phyloP scores from a whole-genome alignment of 345 rosid genomes.

The Moringa oleifera region DNA sequence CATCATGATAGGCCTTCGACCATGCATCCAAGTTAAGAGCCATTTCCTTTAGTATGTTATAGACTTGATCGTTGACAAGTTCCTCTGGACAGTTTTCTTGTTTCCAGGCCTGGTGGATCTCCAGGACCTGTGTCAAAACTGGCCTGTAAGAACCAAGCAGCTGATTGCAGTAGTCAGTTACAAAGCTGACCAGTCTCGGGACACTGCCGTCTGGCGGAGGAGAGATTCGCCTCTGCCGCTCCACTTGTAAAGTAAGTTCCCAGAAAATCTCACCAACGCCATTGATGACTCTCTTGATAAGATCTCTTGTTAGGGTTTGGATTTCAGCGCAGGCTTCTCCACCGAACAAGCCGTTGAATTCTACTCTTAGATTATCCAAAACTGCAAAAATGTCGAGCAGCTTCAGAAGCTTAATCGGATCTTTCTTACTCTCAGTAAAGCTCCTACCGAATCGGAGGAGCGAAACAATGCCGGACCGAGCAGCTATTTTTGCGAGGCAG shows the following conservation, averaged over 20 bases:
- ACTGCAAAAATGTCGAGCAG: slow-evolving; percentile 55
- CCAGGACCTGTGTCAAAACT: slow-evolving; percentile 44
- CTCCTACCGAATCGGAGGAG: slow-evolving; percentile 53
- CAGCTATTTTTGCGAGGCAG: slow-evolving; percentile 56
- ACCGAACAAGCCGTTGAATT: slow-evolving; percentile 61
- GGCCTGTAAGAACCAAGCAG: slow-evolving; percentile 53
- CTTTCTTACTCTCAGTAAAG: slow-evolving; percentile 50
- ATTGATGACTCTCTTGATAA: slow-evolving; percentile 47
- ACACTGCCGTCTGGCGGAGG: slow-evolving; percentile 56
- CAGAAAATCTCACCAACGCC: slow-evolving; percentile 64
- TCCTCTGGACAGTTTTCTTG: slow-evolving; percentile 44
- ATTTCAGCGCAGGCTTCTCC: slow-evolving; percentile 48
- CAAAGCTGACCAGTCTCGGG: slow-evolving; percentile 57
- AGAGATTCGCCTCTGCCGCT: slow-evolving; percentile 45
- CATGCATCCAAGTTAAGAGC: slow-evolving; percentile 64
- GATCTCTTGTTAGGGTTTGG: slow-evolving; percentile 49
- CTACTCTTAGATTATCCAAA: slow-evolving; percentile 48
- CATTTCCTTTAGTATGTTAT: slow-evolving; percentile 46
- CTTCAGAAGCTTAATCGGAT: slow-evolving; percentile 59
- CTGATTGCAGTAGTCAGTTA: slow-evolving; percentile 64
- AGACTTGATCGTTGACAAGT: slow-evolving; percentile 41
- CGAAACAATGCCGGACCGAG: slow-evolving; percentile 37
- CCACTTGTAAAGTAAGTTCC: slow-evolving; percentile 64
- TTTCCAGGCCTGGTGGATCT: slow-evolving; percentile 64
- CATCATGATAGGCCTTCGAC: slow-evolving; percentile 49